Evolutionary conservation across 768 basidiomycete genomes (phyloP).

Genomic region (Boletus fagicola): DNA sequence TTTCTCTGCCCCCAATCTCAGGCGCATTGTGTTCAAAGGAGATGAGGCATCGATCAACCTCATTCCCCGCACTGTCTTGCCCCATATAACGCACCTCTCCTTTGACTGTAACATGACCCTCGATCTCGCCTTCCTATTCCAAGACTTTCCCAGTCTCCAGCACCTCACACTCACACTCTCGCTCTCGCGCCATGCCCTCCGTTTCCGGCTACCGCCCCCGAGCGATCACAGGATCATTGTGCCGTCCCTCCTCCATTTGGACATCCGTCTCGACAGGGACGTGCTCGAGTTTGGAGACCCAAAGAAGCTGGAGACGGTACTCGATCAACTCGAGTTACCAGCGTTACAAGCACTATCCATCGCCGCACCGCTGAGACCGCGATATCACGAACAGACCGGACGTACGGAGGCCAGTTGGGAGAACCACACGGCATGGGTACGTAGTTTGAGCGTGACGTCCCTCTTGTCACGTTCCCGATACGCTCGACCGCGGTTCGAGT

Average conservation of each 20-base stretch:
- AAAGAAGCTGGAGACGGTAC: slow-evolving; percentile 13
- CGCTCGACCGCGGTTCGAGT: slow-evolving; percentile 4
- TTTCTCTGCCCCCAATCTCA: slow-evolving; percentile 19
- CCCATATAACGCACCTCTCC: slow-evolving; percentile 25
- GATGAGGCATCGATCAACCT: slow-evolving; percentile 8
- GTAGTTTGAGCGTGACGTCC: slow-evolving; percentile 8
- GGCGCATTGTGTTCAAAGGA: slow-evolving; percentile 16
- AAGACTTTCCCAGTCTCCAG: slow-evolving; percentile 17
- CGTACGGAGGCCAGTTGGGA: neutral
- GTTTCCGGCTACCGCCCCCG: slow-evolving; percentile 7
- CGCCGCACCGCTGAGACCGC: slow-evolving; percentile 1
- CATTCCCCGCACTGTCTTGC: slow-evolving; percentile 16
- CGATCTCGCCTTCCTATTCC: slow-evolving; percentile 20
- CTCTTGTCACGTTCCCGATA: slow-evolving; percentile 17
- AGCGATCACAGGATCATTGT: neutral
- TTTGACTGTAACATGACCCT: slow-evolving; percentile 19
- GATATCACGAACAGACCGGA: neutral
- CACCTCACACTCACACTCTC: slow-evolving; percentile 17
- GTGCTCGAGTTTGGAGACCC: slow-evolving; percentile 23
- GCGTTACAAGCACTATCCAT: slow-evolving; percentile 17
- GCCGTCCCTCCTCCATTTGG: slow-evolving; percentile 10
- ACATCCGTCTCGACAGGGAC: slow-evolving; percentile 24
- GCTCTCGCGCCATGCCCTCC: slow-evolving; percentile 10
- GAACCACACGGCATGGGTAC: slow-evolving; percentile 15
- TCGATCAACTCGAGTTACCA: slow-evolving; percentile 24